Evolutionary conservation across 306 rosid genomes (phyloP).

Genomic region (Styphnolobium japonicum): DNA sequence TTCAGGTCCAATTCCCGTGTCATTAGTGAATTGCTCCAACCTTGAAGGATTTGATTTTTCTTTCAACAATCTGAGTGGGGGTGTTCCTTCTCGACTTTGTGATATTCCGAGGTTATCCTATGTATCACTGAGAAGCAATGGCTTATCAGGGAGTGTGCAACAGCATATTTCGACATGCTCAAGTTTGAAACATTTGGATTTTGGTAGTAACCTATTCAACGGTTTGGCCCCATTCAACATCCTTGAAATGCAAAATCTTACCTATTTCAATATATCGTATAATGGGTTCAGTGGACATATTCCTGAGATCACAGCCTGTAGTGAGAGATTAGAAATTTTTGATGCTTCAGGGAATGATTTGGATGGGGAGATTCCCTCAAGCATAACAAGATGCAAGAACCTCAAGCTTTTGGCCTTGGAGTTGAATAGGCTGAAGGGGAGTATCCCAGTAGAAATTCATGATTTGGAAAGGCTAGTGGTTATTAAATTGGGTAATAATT

Average conservation of each 20-base stretch:
- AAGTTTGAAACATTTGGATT: conserved; percentile 72
- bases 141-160: conserved; percentile 63
- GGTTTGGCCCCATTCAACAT: conserved; percentile 70
- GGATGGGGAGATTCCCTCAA: conserved; percentile 73
- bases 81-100: conserved; percentile 60
- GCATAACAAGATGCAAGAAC: conserved; percentile 71
- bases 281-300: conserved; percentile 68
- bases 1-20: conserved; percentile 69
- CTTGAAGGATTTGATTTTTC: conserved; percentile 97
- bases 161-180: conserved; percentile 52
- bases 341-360: conserved; percentile 82
- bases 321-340: conserved; percentile 63
- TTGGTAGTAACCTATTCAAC: conserved; percentile 63
- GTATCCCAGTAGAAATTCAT: conserved; percentile 59
- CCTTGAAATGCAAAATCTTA: conserved; percentile 60
- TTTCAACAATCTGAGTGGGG: conserved; percentile 75
- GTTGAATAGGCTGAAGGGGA: conserved; percentile 65
- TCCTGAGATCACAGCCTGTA: conserved; percentile 58
- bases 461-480: conserved; percentile 57
- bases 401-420: conserved; percentile 75
- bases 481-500: conserved; percentile 76
- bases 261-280: conserved; percentile 66
- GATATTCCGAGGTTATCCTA: conserved; percentile 68
- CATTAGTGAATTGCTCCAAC: conserved; percentile 67
- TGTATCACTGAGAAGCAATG: conserved; percentile 73